Base-by-base conservation (phyloP, 768 basidiomycete genomes). In the Leccinum fibrillosum region DNA sequence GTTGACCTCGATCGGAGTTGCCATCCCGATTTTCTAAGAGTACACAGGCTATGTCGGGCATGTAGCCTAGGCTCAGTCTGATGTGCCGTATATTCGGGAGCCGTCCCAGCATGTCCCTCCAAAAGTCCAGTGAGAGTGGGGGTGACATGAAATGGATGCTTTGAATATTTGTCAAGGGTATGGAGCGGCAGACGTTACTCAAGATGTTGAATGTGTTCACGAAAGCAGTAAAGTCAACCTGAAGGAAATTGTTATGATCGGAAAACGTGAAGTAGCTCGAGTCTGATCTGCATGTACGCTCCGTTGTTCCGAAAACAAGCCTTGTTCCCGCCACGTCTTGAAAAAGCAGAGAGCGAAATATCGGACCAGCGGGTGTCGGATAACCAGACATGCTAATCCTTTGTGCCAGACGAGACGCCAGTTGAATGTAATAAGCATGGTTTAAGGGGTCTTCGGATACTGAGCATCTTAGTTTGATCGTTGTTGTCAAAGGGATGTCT, bases 191-290 rank as follows among this genome's bases (percentile, higher is more conserved):
- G 4, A 65, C 15, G 3, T 9, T 11, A 8, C 30, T 8, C n/a
- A 52, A 35, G 19, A 56, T 28, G 39, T 34, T 28, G 49, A 15
- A 51, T 54, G 26, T 23, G 17, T 1, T 1, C 32, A 17, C 7
- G 3, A n/a, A 17, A 25, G 26, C 26, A 5, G 11, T 12, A 48
- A 62, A 19, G 32, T 23, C 12, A 12, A 59, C 37, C 19, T n/a
- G 44, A 10, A 57, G 51, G 21, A 55, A 55, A 13, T 66, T 49
- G 13, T 58, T 30, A 32, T 11, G 6, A 9, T 3, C 23, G 44
- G 49, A 54, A 6, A n/a, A 25, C n/a, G 35, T 26, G 32, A 8
- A 26, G 15, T 5, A 4, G 34, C 1, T 13, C n/a, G 3, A 4
- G 34, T 13, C 17, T 10, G 9, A 5, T 9, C 25, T 2, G 51